Base-by-base conservation (phyloP, 2,329 filamentous ascomycete species). In the Aspergillus clavatus region DNA sequence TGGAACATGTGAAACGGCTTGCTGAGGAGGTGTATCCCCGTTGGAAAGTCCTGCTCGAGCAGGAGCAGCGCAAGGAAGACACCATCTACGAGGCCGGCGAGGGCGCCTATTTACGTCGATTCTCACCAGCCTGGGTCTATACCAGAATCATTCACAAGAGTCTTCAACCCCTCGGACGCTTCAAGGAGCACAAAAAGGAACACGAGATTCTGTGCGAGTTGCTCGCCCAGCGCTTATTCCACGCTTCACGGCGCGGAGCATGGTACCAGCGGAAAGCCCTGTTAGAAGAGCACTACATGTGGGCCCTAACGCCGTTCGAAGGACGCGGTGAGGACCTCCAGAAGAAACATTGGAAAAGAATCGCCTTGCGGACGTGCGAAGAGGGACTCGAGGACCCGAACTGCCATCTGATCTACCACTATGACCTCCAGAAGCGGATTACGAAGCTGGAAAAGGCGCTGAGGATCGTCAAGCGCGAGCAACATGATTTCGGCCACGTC, bases 251-350 rank as follows among this genome's bases (percentile, higher is more conserved):
- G 22, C 81, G 93, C 33, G 93, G 93, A 0, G 81, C 83, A 0
- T 98, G 93, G 93, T 97, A 97, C 63, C 90, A 96, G 61, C 86
- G 93, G 16, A 95, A 94, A 68, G 93, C 91, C 1, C 72, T 98
- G 1, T 68, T 98, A 2, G 93, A 98, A 70, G 93, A 98, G 64
- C 89, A 94, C 62, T 97, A 98, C 66, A 90, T 97, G 87, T 78
- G 82, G 59, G 73, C 77, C 4, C 62, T 86, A 5, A 75, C 73
- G 23, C 71, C 77, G 0, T 66, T 65, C 2, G 69, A 71, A 3
- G 72, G 68, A 22, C 71, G 73, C 31, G 71, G 62, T 29, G 68
- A 75, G 12, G 82, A 86, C 35, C 68, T 72, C 7, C 85, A 86
- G 60, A 93, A 87, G 69, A 91, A 84, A 57, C 77, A 87, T 54